Conservation (phyloP, 2,329 filamentous ascomycete genomes). For the Hymenoscyphus repandus region DNA sequence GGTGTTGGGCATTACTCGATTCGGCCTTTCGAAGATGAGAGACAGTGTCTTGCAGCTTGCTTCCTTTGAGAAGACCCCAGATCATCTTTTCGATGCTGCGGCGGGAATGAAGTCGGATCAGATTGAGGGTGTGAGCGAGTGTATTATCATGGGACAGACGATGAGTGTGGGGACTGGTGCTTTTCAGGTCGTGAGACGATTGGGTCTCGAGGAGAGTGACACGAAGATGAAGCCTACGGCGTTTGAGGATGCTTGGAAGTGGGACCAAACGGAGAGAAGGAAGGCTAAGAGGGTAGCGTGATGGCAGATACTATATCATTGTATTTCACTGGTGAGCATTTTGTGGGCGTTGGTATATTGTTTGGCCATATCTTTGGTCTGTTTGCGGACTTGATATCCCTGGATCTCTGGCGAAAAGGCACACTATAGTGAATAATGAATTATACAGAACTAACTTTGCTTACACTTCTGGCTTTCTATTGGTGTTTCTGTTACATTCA, state of each 20-base stretch:
- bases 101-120: conserved; percentile 85
- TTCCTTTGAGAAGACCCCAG: conserved; percentile 96
- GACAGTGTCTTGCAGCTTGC: conserved; percentile 91
- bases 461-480: no score
- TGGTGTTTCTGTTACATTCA: no score
- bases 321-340: not conserved
- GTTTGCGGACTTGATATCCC: not conserved
- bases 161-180: conserved; percentile 88
- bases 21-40: conserved; percentile 93
- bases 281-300: conserved; percentile 9
- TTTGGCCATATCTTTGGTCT: not conserved
- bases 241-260: conserved; percentile 66
- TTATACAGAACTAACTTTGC: no score
- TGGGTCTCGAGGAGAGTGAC: conserved; percentile 60
- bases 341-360: not conserved
- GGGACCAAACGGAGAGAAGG: conserved; percentile 27
- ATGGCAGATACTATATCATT: not conserved
- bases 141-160: conserved; percentile 97
- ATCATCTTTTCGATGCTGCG: conserved; percentile 93
- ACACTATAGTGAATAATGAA: no score
- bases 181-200: conserved; percentile 77
- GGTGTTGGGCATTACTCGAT: conserved; percentile 91
- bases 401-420: not conserved
- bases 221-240: conserved; percentile 48
- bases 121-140: conserved; percentile 91